Percentiles rank a stretch among this genome's conserved stretches.
phyloP scores from a whole-genome alignment of 1,139 yeast genomes.

The Candida sanyaensis region DNA sequence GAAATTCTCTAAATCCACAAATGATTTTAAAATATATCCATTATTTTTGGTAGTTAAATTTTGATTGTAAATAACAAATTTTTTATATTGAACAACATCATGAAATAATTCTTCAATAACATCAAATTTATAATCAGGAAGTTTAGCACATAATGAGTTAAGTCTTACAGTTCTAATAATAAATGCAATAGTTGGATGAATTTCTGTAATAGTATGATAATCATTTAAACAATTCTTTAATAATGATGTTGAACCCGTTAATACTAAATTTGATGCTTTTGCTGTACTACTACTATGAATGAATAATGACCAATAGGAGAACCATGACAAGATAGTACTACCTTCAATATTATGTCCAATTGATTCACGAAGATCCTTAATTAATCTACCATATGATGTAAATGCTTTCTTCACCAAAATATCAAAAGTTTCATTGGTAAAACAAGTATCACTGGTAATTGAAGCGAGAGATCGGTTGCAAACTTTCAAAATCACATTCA shows the following conservation, averaged over 20 bases:
- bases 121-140: constrained; percentile 39
- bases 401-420: constrained; percentile 36
- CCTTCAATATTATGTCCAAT: constrained; percentile 36
- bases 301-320: constrained; percentile 40
- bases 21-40: constrained; percentile 15
- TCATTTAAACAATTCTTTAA: constrained; percentile 28
- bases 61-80: constrained; percentile 19
- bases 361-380: constrained; percentile 34
- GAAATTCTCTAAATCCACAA: constrained; percentile 33
- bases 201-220: constrained; percentile 19
- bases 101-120: constrained; percentile 28
- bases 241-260: constrained; percentile 38
- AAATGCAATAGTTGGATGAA: constrained; percentile 29
- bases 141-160: constrained; percentile 25
- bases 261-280: constrained; percentile 33
- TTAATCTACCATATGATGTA: constrained; percentile 35
- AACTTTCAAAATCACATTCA: constrained; percentile 32
- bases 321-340: constrained; percentile 40
- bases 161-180: constrained; percentile 27
- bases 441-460: constrained; percentile 20
- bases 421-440: constrained; percentile 30
- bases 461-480: constrained; percentile 15
- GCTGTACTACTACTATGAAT: constrained; percentile 36
- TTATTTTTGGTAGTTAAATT: constrained; percentile 15
- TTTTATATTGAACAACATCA: constrained; percentile 25